Base-by-base conservation (phyloP, 352 stramenopile species). In the Pythium diclinum region DNA sequence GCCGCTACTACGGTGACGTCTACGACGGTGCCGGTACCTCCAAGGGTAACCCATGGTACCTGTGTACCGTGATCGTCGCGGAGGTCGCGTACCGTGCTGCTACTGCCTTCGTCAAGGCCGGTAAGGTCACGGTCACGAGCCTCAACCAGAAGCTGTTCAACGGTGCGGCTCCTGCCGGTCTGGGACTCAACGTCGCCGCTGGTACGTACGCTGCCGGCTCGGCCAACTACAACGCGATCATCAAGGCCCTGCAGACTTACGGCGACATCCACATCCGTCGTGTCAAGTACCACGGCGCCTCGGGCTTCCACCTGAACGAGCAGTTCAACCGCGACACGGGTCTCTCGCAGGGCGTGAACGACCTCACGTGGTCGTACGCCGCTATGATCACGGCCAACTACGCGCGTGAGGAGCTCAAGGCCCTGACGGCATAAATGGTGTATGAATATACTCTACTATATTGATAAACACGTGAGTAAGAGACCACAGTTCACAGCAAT, bases 251-350 rank as follows among this genome's bases (percentile, higher is more conserved):
- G 44, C 51, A 67, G 62, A 33, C 58, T 8, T 70, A 69, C 48
- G 61, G 61, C 16, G 67, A 74, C 59, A 65, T 61, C 49, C 62
- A 70, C 67, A 61, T 70, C 21, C 62, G 67, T 52, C 63, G 63
- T 34, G 56, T 68, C 59, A 71, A 71, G 63, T 71, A 58, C 68
- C 63, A 74, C 63, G 63, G 63, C 49, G 59, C 63, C 0, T 44
- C 47, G 6, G 28, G 44, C 46, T 67, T 48, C 59, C 68, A 75
- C 64, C 63, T 74, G 25, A 75, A 75, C 49, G 68, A 72, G 63
- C 68, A 75, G 68, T 75, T 59, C 68, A 75, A 75, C 63, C 68
- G 68, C 63, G 52, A 75, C 51, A 67, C 68, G 52, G 68, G 68
- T 17, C 6, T 48, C 6, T 16, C 53, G 21, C 68, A 71, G 51